A percentile compares a stretch with the other conserved stretches of the same genome.
These are phyloP conservation scores for Auricularia auricula-judae DNA, from an alignment of 768 basidiomycete species.

Conservation along the genomic window DNA sequence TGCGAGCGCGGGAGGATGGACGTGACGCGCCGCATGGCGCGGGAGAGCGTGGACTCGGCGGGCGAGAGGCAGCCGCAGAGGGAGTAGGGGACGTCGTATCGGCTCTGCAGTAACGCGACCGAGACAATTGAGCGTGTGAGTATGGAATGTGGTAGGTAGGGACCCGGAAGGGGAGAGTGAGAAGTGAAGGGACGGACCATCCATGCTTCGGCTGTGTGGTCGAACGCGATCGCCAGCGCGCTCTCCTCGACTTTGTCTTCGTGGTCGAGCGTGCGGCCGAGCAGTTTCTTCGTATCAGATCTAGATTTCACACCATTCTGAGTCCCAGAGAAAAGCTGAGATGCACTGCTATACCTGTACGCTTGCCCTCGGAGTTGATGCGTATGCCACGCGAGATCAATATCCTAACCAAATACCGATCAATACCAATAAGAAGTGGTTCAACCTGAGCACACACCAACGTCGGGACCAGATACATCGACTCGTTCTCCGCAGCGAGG, in stretches of 20 bases:
- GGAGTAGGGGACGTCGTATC: conserved; percentile 5
- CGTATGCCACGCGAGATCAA: conserved; percentile 68
- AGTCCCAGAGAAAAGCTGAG: neutral
- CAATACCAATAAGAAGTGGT: neutral
- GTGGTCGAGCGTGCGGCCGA: conserved; percentile 19
- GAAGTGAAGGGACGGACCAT: conserved; percentile 13
- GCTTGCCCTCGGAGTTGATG: conserved; percentile 48
- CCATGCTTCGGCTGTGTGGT: conserved; percentile 40
- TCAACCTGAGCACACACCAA: neutral
- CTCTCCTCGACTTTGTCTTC: conserved; percentile 40
- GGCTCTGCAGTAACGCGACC: conserved; percentile 8
- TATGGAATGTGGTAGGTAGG: too few species aligned
- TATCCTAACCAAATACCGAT: conserved; percentile 31
- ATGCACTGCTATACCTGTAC: conserved; percentile 16
- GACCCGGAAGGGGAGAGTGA: neutral
- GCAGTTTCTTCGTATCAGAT: neutral
- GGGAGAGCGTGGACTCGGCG: conserved; percentile 8
- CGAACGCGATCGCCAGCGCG: conserved; percentile 33
- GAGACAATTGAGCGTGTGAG: too few species aligned
- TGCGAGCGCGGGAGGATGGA: neutral
- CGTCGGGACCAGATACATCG: neutral
- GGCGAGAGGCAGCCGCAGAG: conserved; percentile 4
- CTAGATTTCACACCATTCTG: neutral
- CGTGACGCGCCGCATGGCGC: neutral
- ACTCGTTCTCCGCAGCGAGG: neutral